Evolutionary conservation across 768 basidiomycete genomes (phyloP), one percentile per base, ranked within the genome.

Genomic region (Termitomyces sp.): DNA sequence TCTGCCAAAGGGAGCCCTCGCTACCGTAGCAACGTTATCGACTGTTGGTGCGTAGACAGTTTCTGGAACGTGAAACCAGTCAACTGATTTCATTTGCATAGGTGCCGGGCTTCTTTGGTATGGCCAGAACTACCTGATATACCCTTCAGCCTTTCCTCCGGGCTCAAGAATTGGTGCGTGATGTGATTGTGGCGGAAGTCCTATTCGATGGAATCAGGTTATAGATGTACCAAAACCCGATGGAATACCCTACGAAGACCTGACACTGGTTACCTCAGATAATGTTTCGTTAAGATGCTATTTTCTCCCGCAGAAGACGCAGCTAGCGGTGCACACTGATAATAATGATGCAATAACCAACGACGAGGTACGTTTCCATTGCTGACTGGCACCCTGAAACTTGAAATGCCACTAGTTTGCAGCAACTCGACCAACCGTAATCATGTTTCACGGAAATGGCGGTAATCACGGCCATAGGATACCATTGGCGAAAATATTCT

Each of bases 371-470:
- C 42, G 5, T 20, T 46, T 12, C 16, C 10, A 13, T 52, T 9
- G 12, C 36, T 52, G 37, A 20, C 12, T 12, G 37, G 51, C 39
- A 7, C 26, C 24, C 18, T 52, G 37, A 52, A n/a, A 14, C 27
- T 39, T 27, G 36, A 50, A 34, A 13, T 46, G 43, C 7, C 53
- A 32, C 14, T 22, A 48, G 80, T 76, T 79, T 56, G 69, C 75
- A 29, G 66, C 75, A 4, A 74, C 69, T 44, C 78, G 94, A 16
- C 96, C 96, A 1, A 97, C 94, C 0, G 78, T 98, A 2, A 70
- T 98, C 50, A 91, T 98, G 85, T 93, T 97, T 56, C 95, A 98
- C 64, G 96, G 96, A 7, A 92, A 92, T 64, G 90, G 85, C 0
- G 90, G 90, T 14, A 93, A 92, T 63, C 77, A 85, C 39, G 95